Evolutionary conservation across 2,329 filamentous ascomycete species (phyloP), one percentile per base, ranked within the genome.

Genomic region (Daldinia eschscholtzii): DNA sequence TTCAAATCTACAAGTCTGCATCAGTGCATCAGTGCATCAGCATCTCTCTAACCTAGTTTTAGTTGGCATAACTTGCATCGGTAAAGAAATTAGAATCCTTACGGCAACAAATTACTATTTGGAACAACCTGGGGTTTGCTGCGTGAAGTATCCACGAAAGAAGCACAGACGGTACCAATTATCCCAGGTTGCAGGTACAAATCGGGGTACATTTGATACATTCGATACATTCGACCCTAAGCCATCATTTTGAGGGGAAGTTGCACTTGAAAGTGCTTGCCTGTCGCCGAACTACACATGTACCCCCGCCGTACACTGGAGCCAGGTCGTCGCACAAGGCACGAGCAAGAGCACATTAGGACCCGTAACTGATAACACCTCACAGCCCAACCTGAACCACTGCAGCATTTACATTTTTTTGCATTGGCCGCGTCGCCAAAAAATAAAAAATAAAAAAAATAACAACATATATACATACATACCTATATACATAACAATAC

Each of bases 341-440:
- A 69, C 63, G 57, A 69, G 66, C 61, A 39, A 55, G 64, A 71
- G 66, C 70, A 57, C 61, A 67, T 58, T 61, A 35, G 58, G 67
- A 67, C 64, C 70, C 64, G 62, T 72, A 70, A 66, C 62, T 72
- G 64, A 72, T 72, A 72, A 66, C 62, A 72, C 70, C 67, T 70
- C 57, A 72, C 67, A 72, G 62, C 70, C 70, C 67, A 67, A 67
- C 64, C 33, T 63, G 44, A 64, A 53, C 57, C 60, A 52, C 60
- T 66, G 39, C 60, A 64, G 59, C 65, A 60, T 44, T 59, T 50
- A 42, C 58, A 57, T 10, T 7, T 33, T 33, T 64, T 65, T 61
- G 58, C 67, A 65, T 70, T 70, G 67, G 67, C 69, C 61, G 67
- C 69, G 30, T 61, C 46, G 61, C 61, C 53, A 41, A 48, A 37